phyloP scores from a whole-genome alignment of 495 filamentous ascomycete species.

The Niebla homalea region DNA sequence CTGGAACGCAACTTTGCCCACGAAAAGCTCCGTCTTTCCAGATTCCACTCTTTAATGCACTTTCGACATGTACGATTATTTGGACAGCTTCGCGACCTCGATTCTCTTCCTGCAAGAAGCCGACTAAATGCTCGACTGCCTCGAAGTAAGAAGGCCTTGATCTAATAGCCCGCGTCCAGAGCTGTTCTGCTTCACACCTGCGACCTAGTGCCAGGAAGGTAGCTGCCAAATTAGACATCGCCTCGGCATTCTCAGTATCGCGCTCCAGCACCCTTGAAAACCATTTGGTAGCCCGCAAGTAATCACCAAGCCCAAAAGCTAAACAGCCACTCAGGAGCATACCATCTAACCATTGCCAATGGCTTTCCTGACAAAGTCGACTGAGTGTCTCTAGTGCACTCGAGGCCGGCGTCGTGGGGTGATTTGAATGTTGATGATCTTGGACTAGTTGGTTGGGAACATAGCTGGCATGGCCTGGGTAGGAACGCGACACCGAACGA shows the following conservation, averaged over 20 bases:
- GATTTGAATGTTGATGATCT: slow-evolving; percentile 36
- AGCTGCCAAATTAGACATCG: slow-evolving; percentile 84
- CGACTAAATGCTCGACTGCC: slow-evolving; percentile 90
- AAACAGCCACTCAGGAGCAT: slow-evolving; percentile 89
- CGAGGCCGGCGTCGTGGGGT: slow-evolving; percentile 42
- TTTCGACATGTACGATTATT: slow-evolving; percentile 83
- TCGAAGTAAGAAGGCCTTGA: slow-evolving; percentile 85
- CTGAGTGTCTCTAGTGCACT: slow-evolving; percentile 68
- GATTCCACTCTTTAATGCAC: slow-evolving; percentile 48
- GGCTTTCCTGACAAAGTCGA: slow-evolving; percentile 70
- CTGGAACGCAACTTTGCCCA: slow-evolving; percentile 1
- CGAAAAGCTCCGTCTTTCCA: slow-evolving; percentile 28
- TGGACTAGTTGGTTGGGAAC: slow-evolving; percentile 18
- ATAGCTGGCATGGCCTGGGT: slow-evolving; percentile 3
- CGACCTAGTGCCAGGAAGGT: slow-evolving; percentile 73
- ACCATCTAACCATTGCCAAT: slow-evolving; percentile 90
- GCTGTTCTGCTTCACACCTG: slow-evolving; percentile 68
- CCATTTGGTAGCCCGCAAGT: slow-evolving; percentile 76
- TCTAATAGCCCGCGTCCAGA: slow-evolving; percentile 77
- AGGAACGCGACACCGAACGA: not conserved
- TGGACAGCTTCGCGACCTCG: slow-evolving; percentile 76
- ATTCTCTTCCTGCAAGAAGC: slow-evolving; percentile 69
- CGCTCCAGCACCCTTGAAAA: slow-evolving; percentile 74
- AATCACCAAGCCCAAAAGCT: slow-evolving; percentile 82
- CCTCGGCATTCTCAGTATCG: slow-evolving; percentile 80